phyloP scores from a whole-genome alignment of 441 rosid genomes.

The Pelargonium fulgidum region DNA sequence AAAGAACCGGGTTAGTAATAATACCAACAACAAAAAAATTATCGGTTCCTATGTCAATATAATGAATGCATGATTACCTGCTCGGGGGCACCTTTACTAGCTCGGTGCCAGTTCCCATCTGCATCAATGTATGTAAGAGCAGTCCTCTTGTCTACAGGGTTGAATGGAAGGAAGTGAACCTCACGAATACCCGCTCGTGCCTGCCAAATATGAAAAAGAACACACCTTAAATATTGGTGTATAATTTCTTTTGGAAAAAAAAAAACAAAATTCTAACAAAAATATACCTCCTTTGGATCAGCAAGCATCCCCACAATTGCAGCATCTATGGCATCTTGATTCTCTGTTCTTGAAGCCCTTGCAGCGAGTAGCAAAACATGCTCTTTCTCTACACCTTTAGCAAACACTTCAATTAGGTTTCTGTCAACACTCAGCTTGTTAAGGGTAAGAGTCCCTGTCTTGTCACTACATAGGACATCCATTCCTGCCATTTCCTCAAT shows the following conservation, averaged over 20 bases:
- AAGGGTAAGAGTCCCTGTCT: conserved; percentile 80
- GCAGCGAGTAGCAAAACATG: conserved; percentile 76
- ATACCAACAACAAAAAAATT: neutral
- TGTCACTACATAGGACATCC: conserved; percentile 80
- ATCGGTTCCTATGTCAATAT: neutral
- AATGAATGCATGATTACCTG: conserved; percentile 38
- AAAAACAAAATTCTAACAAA: too few relatives aligned
- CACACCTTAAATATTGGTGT: neutral
- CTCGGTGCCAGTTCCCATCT: conserved; percentile 69
- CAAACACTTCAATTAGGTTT: conserved; percentile 62
- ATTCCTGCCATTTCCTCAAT: conserved; percentile 96
- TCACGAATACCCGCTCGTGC: conserved; percentile 74
- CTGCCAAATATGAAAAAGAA: conserved; percentile 23
- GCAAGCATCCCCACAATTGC: conserved; percentile 96
- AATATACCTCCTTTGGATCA: conserved; percentile 74
- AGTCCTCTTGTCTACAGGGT: conserved; percentile 82
- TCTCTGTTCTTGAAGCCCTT: conserved; percentile 87
- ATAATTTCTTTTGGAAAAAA: neutral
- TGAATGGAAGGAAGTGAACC: conserved; percentile 77
- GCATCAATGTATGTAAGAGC: conserved; percentile 74
- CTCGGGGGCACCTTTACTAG: conserved; percentile 95
- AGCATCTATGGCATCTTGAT: conserved; percentile 98
- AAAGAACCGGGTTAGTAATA: conserved; percentile 1
- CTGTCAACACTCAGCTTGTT: conserved; percentile 77
- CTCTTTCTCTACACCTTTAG: conserved; percentile 75